Evolutionary conservation across 202 grass and related monocot genomes (phyloP), one percentile per base, ranked within the genome.

Genomic region (Musa balbisiana): DNA sequence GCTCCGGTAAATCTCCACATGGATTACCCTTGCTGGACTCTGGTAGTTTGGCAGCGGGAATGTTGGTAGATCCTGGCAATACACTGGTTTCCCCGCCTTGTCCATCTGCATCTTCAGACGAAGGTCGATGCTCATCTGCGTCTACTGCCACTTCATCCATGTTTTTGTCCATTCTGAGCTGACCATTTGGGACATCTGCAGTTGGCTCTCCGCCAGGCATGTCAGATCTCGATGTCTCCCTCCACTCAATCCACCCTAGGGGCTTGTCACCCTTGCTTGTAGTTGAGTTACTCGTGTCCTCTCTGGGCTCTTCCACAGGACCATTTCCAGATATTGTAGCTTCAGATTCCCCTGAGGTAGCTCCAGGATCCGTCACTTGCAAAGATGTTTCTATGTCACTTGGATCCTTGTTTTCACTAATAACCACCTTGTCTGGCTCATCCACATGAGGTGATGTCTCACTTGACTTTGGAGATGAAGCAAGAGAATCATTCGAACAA

Each of bases 391-490:
- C 80, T 16, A 70, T 75, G 75, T 82, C 85, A 80, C 67, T 65
- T 14, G 62, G 67, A 80, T 92, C 78, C 73, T 87, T 82, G 63
- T 88, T 81, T 75, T 78, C 78, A 73, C 73, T 74, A 64, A 81
- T 65, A 75, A 83, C 52, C 52, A 85, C 81, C 63, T 96, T 82
- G 83, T 94, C 88, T 71, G 81, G 22, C 75, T 83, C 82, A 69
- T 88, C 79, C 0, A 25, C 73, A 51, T 87, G 75, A 43, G 71
- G 73, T 49, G 79, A 82, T 80, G 55, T 60, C 29, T 89, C 89
- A 77, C 83, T 80, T 60, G 84, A 92, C 76, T 89, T 87, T 9
- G 86, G 84, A 11, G 88, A 96, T 68, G 89, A 78, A 77, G 89
- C 82, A 78, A 86, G 58, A 53, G 86, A 89, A 27, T 66, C 83